Evolutionary conservation across 1,284 basidiomycete genomes (phyloP), one percentile per base, ranked within the genome.

Genomic region (Ganoderma meredithae): DNA sequence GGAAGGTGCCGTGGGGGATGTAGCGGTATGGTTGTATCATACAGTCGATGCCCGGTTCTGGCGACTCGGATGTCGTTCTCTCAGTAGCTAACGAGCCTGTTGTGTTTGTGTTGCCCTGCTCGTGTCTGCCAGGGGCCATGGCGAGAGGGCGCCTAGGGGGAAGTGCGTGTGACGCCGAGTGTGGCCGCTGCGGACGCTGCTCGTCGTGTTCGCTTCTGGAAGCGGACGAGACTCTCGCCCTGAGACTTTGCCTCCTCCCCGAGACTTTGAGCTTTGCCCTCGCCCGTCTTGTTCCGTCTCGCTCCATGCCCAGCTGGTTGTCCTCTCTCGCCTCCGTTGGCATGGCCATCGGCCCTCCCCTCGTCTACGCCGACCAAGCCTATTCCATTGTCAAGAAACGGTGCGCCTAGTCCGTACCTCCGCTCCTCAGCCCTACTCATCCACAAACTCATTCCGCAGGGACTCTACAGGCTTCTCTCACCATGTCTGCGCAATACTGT

Each of bases 391-490:
- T 93, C 65, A 87, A 85, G 64, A 93, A 91, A 81, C 90, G 88
- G 92, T 86, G 68, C 68, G 81, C 13, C 39, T 25, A 15, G 13
- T 17, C 13, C 36, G 5, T 36, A 40, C 62, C 19, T 15, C 17
- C 19, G 12, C 6, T 49, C 63, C 73, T 59, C 33, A 33, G 49
- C 53, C 60, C 58, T 41, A 62, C 44, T 41, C 41, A 64, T 60
- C 73, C 79, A 52, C 22, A 65, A 79, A 69, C 39, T 65, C 52
- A 66, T 55, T 9, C 10, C 36, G 17, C 69, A 95, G 94, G 79
- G 92, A 95, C 76, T 87, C 94, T 1, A 91, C 91, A 58, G 95
- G 95, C 1, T 96, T 96, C 79, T 95, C 93, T 66, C 85, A 87
- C 74, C 94, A 95, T 77, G 88, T 94, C 66, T 94, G 91, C 75